These are phyloP conservation scores for Cornus kousa DNA, from an alignment of 148 eudicot genomes.

Conservation along the genomic window DNA sequence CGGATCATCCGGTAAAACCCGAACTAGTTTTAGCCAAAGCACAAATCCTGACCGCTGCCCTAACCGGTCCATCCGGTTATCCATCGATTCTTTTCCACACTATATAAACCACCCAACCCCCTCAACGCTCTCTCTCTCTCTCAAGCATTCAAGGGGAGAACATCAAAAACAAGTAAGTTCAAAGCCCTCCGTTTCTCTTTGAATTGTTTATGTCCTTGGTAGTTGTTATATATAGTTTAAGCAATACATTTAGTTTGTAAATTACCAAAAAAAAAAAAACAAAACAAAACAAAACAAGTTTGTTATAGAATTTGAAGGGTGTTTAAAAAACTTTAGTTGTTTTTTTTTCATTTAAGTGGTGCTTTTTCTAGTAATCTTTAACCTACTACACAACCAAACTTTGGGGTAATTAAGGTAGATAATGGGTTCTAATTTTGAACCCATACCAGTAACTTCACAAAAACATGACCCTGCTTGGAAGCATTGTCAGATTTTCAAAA, in stretches of 20 bases:
- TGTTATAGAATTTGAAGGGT: too few species aligned
- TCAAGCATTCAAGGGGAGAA: constrained; percentile 10
- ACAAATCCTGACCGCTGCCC: constrained; percentile 13
- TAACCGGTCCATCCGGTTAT: constrained; percentile 68
- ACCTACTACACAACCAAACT: neutral
- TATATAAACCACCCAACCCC: constrained; percentile 17
- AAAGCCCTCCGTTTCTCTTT: constrained; percentile 8
- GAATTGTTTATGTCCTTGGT: neutral
- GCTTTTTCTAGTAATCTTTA: neutral
- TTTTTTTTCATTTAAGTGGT: neutral
- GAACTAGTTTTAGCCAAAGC: constrained; percentile 3
- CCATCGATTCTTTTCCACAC: constrained; percentile 33
- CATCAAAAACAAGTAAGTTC: constrained; percentile 31
- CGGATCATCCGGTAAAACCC: constrained; percentile 33
- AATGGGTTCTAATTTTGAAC: constrained; percentile 65
- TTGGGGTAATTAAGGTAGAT: neutral
- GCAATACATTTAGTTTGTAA: too few species aligned
- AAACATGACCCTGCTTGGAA: constrained; percentile 98
- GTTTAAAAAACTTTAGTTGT: neutral
- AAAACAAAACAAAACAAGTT: too few species aligned
- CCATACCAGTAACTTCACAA: constrained; percentile 70
- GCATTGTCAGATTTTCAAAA: constrained; percentile 80
- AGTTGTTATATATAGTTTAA: neutral
- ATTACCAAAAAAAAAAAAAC: too few species aligned
- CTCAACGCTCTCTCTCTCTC: constrained; percentile 22